These are phyloP conservation scores for Purshia tridentata DNA, from an alignment of 306 rosid species.

Conservation along the genomic window DNA sequence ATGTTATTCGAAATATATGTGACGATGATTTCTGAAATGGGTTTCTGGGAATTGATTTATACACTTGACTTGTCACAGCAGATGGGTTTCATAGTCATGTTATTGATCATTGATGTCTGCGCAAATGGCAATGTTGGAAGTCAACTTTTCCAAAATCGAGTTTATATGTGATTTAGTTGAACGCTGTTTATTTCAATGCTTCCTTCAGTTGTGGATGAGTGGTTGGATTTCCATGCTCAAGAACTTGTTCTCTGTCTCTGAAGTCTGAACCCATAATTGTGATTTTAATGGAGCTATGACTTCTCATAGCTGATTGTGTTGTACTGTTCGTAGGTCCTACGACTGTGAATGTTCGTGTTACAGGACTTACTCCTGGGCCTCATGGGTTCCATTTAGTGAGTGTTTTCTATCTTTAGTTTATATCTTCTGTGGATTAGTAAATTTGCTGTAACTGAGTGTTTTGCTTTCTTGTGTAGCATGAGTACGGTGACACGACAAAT, in stretches of 20 bases:
- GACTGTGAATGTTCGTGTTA: slow-evolving; percentile 68
- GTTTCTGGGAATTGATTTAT: neutral
- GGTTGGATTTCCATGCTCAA: neutral
- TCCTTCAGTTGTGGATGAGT: neutral
- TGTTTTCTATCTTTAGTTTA: slow-evolving; percentile 22
- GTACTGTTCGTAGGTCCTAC: slow-evolving; percentile 66
- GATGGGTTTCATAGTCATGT: neutral
- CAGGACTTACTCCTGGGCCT: slow-evolving; percentile 83
- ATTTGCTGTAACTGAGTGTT: slow-evolving; percentile 1
- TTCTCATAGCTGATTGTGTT: neutral
- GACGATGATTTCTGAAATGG: neutral
- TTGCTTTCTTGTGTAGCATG: slow-evolving; percentile 59
- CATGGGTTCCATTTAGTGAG: slow-evolving; percentile 93
- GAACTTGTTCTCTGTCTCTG: too few relatives aligned
- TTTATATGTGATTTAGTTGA: neutral
- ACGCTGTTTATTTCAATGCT: neutral
- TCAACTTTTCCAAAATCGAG: neutral
- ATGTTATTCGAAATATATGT: too few relatives aligned
- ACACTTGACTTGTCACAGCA: neutral
- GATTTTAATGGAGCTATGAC: neutral
- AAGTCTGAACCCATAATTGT: neutral
- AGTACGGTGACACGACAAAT: slow-evolving; percentile 93
- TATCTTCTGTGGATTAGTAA: neutral
- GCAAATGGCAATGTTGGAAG: neutral
- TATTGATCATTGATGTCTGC: neutral